Percentiles rank a stretch among this genome's conserved stretches.
Evolutionary conservation across 2,329 filamentous ascomycete species (phyloP).

Genomic region (Zymoseptoria pseudotritici): DNA sequence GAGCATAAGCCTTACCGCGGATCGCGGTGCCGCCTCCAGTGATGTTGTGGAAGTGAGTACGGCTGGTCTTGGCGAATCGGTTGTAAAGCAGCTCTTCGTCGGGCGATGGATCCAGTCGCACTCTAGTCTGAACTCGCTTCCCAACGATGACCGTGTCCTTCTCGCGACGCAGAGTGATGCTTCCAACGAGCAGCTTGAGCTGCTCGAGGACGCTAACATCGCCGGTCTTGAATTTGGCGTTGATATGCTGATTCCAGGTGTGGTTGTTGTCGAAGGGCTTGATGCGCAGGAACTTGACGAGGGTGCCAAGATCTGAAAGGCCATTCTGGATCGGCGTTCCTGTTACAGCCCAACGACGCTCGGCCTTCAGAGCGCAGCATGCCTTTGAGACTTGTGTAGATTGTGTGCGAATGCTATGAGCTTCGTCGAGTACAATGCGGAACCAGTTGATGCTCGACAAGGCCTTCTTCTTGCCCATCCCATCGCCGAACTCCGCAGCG

Average conservation of each 20-base stretch:
- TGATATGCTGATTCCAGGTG: slow-evolving; percentile 72
- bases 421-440: slow-evolving; percentile 87
- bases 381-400: slow-evolving; percentile 75
- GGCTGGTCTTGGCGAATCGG: slow-evolving; percentile 73
- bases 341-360: slow-evolving; percentile 91
- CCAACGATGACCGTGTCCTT: slow-evolving; percentile 89
- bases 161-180: slow-evolving; percentile 82
- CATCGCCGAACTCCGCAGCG: slow-evolving; percentile 54
- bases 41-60: slow-evolving; percentile 71
- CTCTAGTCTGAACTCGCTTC: slow-evolving; percentile 61
- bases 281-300: slow-evolving; percentile 78
- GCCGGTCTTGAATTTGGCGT: slow-evolving; percentile 77
- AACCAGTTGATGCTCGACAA: slow-evolving; percentile 82
- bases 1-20: slow-evolving; percentile 75
- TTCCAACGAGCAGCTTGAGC: slow-evolving; percentile 81
- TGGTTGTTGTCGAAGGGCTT: slow-evolving; percentile 74
- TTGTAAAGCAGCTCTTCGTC: slow-evolving; percentile 75
- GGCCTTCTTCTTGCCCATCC: slow-evolving; percentile 46
- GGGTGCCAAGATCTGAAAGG: slow-evolving; percentile 77
- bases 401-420: slow-evolving; percentile 86
- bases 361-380: slow-evolving; percentile 69
- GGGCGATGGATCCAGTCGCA: slow-evolving; percentile 66
- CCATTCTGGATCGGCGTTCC: slow-evolving; percentile 94
- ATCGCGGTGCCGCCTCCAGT: slow-evolving; percentile 43
- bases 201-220: slow-evolving; percentile 78